Evolutionary conservation across 2,329 filamentous ascomycete genomes (phyloP).

Genomic region (Aureobasidium subglaciale): DNA sequence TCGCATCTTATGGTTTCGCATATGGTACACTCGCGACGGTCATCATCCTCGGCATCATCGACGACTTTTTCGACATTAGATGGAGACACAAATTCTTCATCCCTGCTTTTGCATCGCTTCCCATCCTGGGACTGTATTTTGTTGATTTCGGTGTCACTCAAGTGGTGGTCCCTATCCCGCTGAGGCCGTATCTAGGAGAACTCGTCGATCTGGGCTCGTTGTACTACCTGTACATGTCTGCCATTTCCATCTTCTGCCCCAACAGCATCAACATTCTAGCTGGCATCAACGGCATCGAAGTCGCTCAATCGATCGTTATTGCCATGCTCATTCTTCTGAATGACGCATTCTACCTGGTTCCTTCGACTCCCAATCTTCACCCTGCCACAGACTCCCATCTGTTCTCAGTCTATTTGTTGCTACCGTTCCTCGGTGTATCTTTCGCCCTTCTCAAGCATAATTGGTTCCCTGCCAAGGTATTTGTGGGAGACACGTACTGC

Average conservation of each 20-base stretch:
- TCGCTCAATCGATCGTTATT: conserved; percentile 87
- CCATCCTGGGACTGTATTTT: conserved; percentile 93
- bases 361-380: conserved; percentile 63
- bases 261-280: conserved; percentile 99
- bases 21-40: conserved; percentile 88
- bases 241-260: conserved; percentile 92
- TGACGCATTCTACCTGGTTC: conserved; percentile 74
- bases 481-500: conserved; percentile 98
- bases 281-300: conserved; percentile 97
- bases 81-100: conserved; percentile 99
- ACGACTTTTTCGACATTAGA: conserved; percentile 95
- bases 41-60: conserved; percentile 83
- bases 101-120: conserved; percentile 85
- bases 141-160: conserved; percentile 97
- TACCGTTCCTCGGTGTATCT: conserved; percentile 91
- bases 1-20: conserved; percentile 90
- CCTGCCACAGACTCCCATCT: conserved; percentile 93
- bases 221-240: conserved; percentile 97
- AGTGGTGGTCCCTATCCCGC: conserved; percentile 79
- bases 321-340: conserved; percentile 77
- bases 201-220: conserved; percentile 67
- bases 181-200: conserved; percentile 77
- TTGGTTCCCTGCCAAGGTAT: conserved; percentile 91
- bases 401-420: conserved; percentile 88
- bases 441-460: conserved; percentile 82